phyloP scores from a whole-genome alignment of 495 filamentous ascomycete genomes.

The Rostrohypoxylon terebratum region DNA sequence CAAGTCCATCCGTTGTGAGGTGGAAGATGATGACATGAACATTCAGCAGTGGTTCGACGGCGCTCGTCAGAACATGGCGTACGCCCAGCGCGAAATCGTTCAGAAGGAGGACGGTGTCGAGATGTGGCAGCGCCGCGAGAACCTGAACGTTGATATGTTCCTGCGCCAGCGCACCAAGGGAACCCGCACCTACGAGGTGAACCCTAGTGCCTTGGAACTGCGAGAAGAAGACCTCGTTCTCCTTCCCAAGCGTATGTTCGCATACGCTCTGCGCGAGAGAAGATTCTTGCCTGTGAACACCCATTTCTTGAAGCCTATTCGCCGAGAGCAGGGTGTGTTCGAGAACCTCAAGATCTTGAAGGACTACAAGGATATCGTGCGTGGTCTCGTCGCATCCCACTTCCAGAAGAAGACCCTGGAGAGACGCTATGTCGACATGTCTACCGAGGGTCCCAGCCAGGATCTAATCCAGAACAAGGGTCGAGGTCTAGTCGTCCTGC shows the following conservation, averaged over 20 bases:
- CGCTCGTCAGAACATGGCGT: constrained; percentile 40
- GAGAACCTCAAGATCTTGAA: constrained; percentile 65
- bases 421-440: constrained; percentile 69
- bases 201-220: constrained; percentile 42
- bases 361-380: constrained; percentile 65
- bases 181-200: constrained; percentile 35
- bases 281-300: constrained; percentile 52
- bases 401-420: constrained; percentile 53
- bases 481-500: constrained; percentile 63
- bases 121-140: constrained; percentile 48
- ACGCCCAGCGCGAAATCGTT: constrained; percentile 48
- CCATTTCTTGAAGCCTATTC: constrained; percentile 57
- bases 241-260: constrained; percentile 55
- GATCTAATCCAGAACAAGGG: constrained; percentile 68
- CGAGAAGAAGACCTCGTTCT: constrained; percentile 53
- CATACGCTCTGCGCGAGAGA: constrained; percentile 55
- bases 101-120: constrained; percentile 47
- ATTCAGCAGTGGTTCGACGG: constrained; percentile 49
- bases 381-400: constrained; percentile 61
- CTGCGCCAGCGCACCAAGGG: constrained; percentile 49
- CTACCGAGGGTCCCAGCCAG: constrained; percentile 65
- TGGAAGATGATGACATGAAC: constrained; percentile 44
- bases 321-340: constrained; percentile 60
- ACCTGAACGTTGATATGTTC: constrained; percentile 49
- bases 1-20: constrained; percentile 39